These are phyloP conservation scores for Kodamaea alishanica DNA, from an alignment of 1,139 yeast species.

Conservation along the genomic window DNA sequence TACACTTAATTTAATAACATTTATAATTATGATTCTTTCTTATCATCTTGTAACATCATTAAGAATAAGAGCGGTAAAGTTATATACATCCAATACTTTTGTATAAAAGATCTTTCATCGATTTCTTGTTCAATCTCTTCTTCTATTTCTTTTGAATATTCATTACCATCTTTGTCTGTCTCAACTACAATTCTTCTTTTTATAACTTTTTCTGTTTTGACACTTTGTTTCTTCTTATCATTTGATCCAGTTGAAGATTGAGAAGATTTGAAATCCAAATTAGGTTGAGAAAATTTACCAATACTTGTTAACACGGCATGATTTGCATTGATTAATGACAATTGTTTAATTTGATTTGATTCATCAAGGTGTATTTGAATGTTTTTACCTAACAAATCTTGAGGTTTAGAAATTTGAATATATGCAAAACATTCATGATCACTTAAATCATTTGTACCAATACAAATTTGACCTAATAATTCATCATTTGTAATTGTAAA, in stretches of 20 bases:
- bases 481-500: conserved; percentile 1
- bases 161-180: conserved; percentile 25
- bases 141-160: conserved; percentile 23
- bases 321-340: conserved; percentile 4
- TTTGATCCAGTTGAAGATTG: conserved; percentile 9
- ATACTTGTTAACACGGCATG: background rate
- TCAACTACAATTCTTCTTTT: conserved; percentile 13
- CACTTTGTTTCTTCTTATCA: conserved; percentile 6
- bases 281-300: conserved; percentile 18
- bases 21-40: conserved; percentile 11
- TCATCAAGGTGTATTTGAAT: conserved; percentile 13
- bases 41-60: conserved; percentile 26
- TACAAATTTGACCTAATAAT: conserved; percentile 22
- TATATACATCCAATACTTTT: conserved; percentile 52
- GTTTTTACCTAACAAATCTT: conserved; percentile 7
- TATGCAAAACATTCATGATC: conserved; percentile 33
- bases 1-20: no score
- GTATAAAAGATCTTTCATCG: conserved; percentile 46
- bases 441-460: conserved; percentile 29
- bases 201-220: conserved; percentile 14
- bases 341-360: conserved; percentile 11
- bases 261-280: conserved; percentile 23
- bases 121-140: conserved; percentile 24
- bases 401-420: conserved; percentile 7
- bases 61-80: conserved; percentile 34